A percentile compares a stretch with the other conserved stretches of the same genome.
phyloP scores from a whole-genome alignment of 139 green algal species.

The Asterochloris erici region DNA sequence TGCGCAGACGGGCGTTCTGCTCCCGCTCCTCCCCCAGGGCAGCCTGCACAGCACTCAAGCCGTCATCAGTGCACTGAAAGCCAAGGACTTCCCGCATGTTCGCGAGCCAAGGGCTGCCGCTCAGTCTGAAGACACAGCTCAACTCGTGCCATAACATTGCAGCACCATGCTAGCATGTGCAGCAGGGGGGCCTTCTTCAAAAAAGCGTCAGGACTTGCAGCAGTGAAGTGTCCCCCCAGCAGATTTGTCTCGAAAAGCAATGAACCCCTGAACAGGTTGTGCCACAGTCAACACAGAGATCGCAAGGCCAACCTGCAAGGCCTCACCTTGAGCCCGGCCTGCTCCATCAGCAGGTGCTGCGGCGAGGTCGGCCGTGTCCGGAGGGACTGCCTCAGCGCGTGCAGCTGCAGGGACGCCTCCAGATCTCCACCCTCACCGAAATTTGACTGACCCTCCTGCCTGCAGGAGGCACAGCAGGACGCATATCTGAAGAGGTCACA shows the following conservation, averaged over 20 bases:
- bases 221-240: background rate
- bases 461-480: too few relatives aligned
- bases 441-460: too few relatives aligned
- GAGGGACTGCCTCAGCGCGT: too few relatives aligned
- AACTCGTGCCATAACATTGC: background rate
- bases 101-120: background rate
- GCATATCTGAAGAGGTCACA: too few relatives aligned
- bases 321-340: conserved; percentile 9
- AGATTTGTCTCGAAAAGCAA: background rate
- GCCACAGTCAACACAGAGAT: background rate
- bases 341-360: conserved; percentile 18
- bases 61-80: background rate
- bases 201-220: background rate
- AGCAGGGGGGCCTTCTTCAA: background rate
- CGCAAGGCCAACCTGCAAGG: background rate
- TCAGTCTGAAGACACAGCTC: background rate
- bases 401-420: too few relatives aligned
- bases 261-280: too few relatives aligned
- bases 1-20: conserved; percentile 51
- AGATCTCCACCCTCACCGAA: too few relatives aligned
- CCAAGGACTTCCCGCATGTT: background rate
- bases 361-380: background rate
- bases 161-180: background rate
- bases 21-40: conserved; percentile 32
- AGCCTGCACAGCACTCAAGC: background rate